Evolutionary conservation across 306 rosid genomes (phyloP), one percentile per base, ranked within the genome.

Genomic region (Cucumis hystrix): DNA sequence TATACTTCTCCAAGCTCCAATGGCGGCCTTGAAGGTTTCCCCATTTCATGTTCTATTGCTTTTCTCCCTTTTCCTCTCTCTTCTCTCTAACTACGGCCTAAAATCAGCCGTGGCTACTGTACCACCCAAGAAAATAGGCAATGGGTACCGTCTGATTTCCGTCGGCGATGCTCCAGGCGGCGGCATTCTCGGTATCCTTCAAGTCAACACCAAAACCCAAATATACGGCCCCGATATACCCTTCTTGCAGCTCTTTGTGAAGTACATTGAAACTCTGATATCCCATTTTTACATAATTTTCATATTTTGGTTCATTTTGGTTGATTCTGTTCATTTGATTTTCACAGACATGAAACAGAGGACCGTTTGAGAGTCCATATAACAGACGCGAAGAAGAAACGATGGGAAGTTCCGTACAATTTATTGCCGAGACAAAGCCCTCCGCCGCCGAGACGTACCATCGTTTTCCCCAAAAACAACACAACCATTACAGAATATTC

Each of bases 341-440:
- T 47, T 60, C 17, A 5, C 81, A 94, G 98, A 87, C 92, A 94
- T 35, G 97, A 94, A 77, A 78, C 91, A 1, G 86, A 86, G 3
- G 84, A 87, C 49, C 97, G 98, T 18, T 84, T 92, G 79, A 89
- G 98, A 82, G 89, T 94, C 1, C 96, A 89, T 68, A 92, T 94
- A 41, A 85, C 96, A 9, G 98, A 92, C 65, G 94, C 96, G 2
- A 76, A 83, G 55, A 92, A 83, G 66, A 92, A 85, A 77, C 83
- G 97, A 66, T 94, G 98, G 98, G 97, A 94, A 75, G 96, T 94
- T 4, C 98, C 98, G 33, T 92, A 94, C 85, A 74, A 85, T 74
- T 88, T 94, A 6, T 45, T 94, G 11, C 98, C 96, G 21, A 84
- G 98, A 52, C 90, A 92, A 56, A 78, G 74, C 56, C 92, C 97